Percentiles rank a stretch among this genome's conserved stretches.
phyloP scores from a whole-genome alignment of 2,329 filamentous ascomycete species.

The Hypoxylon rubiginosum region DNA sequence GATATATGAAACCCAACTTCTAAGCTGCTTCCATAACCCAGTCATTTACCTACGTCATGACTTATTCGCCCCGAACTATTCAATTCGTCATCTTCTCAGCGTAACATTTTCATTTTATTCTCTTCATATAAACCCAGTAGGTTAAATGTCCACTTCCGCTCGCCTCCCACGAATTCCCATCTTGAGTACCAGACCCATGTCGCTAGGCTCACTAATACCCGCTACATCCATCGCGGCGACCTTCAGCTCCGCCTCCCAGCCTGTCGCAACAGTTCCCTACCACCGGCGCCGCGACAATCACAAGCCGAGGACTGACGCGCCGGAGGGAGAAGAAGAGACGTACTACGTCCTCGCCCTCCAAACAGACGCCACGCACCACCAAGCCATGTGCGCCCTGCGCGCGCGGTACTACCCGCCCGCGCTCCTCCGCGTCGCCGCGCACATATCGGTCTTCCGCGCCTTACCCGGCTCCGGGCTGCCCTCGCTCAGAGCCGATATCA shows the following conservation, averaged over 20 bases:
- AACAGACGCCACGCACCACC: conserved; percentile 28
- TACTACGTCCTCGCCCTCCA: conserved; percentile 35
- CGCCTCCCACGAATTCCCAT: neutral
- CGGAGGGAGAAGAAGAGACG: conserved; percentile 29
- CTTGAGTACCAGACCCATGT: neutral
- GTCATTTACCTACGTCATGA: neutral
- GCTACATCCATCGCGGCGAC: neutral
- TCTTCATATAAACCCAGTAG: no score
- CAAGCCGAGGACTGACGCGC: conserved; percentile 13
- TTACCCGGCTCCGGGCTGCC: conserved; percentile 31
- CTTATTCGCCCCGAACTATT: neutral
- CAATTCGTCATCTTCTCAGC: neutral
- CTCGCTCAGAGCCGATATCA: conserved; percentile 16
- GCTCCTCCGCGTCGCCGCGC: conserved; percentile 38
- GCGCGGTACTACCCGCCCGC: conserved; percentile 29
- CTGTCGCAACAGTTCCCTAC: neutral
- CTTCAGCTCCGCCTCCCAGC: neutral
- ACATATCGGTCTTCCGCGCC: conserved; percentile 42
- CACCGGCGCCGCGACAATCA: conserved; percentile 19
- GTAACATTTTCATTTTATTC: no score
- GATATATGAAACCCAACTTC: no score
- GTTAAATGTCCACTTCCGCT: no score
- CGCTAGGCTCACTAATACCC: neutral
- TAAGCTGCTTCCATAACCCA: no score
- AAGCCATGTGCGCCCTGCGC: conserved; percentile 33